A percentile compares a stretch with the other conserved stretches of the same genome.
These are phyloP conservation scores for Gossypium turneri DNA, from an alignment of 345 rosid genomes.

Conservation along the genomic window DNA sequence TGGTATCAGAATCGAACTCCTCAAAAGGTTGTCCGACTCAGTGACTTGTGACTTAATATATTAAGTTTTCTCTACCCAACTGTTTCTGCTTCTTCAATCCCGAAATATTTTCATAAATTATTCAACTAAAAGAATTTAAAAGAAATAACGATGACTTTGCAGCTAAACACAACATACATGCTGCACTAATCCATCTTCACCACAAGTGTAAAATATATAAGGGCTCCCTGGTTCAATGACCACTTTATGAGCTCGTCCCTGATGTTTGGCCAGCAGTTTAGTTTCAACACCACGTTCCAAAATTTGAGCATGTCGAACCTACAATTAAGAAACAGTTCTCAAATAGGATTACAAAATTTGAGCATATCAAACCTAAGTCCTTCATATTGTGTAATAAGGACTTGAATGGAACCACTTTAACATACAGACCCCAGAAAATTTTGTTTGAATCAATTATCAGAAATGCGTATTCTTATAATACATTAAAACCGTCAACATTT, in stretches of 20 bases:
- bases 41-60: neutral
- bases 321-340: constrained; percentile 5
- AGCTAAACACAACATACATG: constrained; percentile 52
- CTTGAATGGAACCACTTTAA: too few relatives aligned
- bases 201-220: constrained; percentile 73
- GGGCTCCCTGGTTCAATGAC: constrained; percentile 94
- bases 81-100: neutral
- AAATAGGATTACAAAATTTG: neutral
- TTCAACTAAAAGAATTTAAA: constrained; percentile 11
- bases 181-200: constrained; percentile 91
- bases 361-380: too few relatives aligned
- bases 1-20: neutral
- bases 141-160: neutral
- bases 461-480: neutral
- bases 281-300: constrained; percentile 67
- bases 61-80: neutral
- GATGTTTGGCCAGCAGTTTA: constrained; percentile 52
- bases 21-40: constrained; percentile 2
- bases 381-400: too few relatives aligned
- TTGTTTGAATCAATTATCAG: too few relatives aligned
- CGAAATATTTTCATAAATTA: neutral
- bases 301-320: constrained; percentile 82
- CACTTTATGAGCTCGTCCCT: constrained; percentile 71
- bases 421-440: too few relatives aligned
- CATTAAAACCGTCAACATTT: neutral